These are phyloP conservation scores for Sordariomycetes sp. DNA, from an alignment of 2,329 filamentous ascomycete species.

Conservation along the genomic window DNA sequence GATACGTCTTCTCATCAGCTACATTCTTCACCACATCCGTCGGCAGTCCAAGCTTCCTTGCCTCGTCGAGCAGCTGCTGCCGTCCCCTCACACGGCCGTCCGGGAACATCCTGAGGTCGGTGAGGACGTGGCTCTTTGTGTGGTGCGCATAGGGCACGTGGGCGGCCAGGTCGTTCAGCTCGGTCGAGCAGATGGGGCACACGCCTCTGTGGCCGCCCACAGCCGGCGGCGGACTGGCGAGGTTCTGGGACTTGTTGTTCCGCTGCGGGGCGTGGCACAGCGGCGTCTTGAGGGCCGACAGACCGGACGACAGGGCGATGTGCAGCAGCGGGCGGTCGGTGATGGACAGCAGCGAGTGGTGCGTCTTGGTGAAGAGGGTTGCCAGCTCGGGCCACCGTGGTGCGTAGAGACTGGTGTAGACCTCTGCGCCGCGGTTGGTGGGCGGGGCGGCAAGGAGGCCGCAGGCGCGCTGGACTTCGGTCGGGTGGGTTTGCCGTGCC, in stretches of 20 bases:
- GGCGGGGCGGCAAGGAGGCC: slow-evolving; percentile 70
- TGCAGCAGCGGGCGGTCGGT: slow-evolving; percentile 79
- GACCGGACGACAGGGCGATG: slow-evolving; percentile 79
- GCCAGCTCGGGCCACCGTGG: slow-evolving; percentile 70
- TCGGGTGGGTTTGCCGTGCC: slow-evolving; percentile 58
- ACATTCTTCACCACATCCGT: slow-evolving; percentile 57
- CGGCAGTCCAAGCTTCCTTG: slow-evolving; percentile 66
- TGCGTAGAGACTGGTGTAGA: slow-evolving; percentile 57
- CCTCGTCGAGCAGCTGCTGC: slow-evolving; percentile 64
- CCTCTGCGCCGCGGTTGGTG: slow-evolving; percentile 28
- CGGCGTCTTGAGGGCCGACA: slow-evolving; percentile 93
- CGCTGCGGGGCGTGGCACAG: slow-evolving; percentile 69
- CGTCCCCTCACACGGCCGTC: slow-evolving; percentile 81
- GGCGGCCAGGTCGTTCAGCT: slow-evolving; percentile 83
- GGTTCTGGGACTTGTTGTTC: slow-evolving; percentile 15
- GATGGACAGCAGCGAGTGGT: slow-evolving; percentile 77
- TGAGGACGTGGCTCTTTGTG: slow-evolving; percentile 85
- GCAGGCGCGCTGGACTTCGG: slow-evolving; percentile 62
- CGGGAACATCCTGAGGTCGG: slow-evolving; percentile 76
- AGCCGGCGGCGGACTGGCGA: slow-evolving; percentile 6
- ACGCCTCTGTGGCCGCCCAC: slow-evolving; percentile 37
- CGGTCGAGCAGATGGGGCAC: slow-evolving; percentile 92
- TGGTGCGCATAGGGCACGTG: slow-evolving; percentile 93
- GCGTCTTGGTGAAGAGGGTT: slow-evolving; percentile 71
- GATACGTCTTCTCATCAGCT: slow-evolving; percentile 67